Conservation (phyloP, 169 alveolate genomes). For the Babesia ovis region DNA sequence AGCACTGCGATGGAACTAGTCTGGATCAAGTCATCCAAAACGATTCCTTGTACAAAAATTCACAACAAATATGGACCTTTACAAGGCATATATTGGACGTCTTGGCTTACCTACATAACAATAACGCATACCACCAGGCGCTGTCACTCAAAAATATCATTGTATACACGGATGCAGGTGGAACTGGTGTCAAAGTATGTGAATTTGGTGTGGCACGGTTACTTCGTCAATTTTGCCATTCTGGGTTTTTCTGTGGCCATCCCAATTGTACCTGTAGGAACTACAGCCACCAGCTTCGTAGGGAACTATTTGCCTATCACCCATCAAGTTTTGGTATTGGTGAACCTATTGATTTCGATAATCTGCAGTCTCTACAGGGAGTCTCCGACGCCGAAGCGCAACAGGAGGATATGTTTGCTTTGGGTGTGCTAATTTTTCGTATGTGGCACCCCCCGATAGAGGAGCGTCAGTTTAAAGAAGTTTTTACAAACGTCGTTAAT, state of each 20-base stretch:
- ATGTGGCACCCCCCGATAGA: conserved; percentile 72
- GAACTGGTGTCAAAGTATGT: conserved; percentile 58
- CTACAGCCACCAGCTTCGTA: conserved; percentile 5
- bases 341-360: neutral
- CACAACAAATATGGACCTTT: conserved; percentile 49
- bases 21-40: conserved; percentile 44
- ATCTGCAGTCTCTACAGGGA: conserved; percentile 1
- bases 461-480: conserved; percentile 32
- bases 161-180: conserved; percentile 42
- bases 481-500: conserved; percentile 15
- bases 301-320: conserved; percentile 50
- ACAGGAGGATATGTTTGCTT: conserved; percentile 69
- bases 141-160: conserved; percentile 53
- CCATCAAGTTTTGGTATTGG: conserved; percentile 46
- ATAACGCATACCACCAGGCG: conserved; percentile 59
- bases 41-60: conserved; percentile 27
- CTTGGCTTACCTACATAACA: conserved; percentile 58
- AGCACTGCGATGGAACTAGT: conserved; percentile 46
- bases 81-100: conserved; percentile 60
- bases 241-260: conserved; percentile 43
- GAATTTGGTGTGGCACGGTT: conserved; percentile 54
- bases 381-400: conserved; percentile 44
- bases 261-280: conserved; percentile 25
- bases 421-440: conserved; percentile 51
- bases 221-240: conserved; percentile 29